Conservation (phyloP, 352 stramenopile species). For the Pythium folliculosum region DNA sequence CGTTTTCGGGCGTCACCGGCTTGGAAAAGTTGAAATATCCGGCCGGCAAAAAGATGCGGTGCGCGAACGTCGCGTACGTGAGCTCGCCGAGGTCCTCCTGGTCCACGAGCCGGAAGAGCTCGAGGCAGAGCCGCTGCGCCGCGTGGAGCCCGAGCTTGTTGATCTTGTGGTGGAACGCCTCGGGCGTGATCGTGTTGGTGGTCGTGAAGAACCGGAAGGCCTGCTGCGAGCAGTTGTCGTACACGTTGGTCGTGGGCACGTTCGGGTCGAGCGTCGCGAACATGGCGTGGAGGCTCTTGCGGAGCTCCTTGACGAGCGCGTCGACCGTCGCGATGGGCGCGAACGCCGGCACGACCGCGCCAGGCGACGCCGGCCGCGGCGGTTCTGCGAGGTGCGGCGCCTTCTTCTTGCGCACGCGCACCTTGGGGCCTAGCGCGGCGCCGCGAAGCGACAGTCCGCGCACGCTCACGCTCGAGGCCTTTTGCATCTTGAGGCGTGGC, state of each 20-base stretch:
- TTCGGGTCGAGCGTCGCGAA: constrained; percentile 44
- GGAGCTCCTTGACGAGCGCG: constrained; percentile 53
- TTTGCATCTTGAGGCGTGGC: constrained; percentile 24
- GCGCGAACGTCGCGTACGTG: constrained; percentile 60
- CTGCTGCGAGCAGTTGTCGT: constrained; percentile 66
- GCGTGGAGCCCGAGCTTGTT: constrained; percentile 56
- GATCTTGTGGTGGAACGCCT: constrained; percentile 69
- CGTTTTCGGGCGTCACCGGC: neutral
- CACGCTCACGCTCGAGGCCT: constrained; percentile 14
- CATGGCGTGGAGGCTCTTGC: constrained; percentile 45
- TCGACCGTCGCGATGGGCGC: constrained; percentile 32
- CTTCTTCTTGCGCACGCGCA: constrained; percentile 28
- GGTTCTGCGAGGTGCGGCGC: neutral
- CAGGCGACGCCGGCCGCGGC: neutral
- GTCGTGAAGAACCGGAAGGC: constrained; percentile 81
- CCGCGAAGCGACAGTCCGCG: constrained; percentile 22
- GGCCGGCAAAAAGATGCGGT: constrained; percentile 56
- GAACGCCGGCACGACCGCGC: constrained; percentile 10
- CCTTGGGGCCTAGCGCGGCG: constrained; percentile 25
- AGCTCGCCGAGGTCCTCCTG: constrained; percentile 70
- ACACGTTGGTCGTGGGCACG: constrained; percentile 38
- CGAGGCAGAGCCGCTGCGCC: constrained; percentile 44
- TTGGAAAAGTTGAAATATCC: constrained; percentile 34
- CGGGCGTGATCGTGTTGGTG: constrained; percentile 66
- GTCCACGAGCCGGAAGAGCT: constrained; percentile 63